A percentile compares a stretch with the other conserved stretches of the same genome.
Conservation (phyloP, 1,139 yeast species). For the Pichia sp. region DNA sequence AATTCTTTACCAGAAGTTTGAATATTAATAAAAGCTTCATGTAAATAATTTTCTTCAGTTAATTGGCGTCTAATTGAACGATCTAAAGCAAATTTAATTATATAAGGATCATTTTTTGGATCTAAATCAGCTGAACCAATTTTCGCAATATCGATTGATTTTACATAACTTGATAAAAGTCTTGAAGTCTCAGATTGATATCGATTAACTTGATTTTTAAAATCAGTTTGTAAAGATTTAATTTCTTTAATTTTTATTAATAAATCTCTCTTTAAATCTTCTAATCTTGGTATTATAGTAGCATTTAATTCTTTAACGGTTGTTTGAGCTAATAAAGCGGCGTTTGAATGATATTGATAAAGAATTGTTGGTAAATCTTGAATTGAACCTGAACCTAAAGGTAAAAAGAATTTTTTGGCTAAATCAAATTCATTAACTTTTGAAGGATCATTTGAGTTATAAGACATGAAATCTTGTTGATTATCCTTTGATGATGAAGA, state of each 20-base stretch:
- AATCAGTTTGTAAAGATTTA: conserved; percentile 73
- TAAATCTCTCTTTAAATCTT: conserved; percentile 77
- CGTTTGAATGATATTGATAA: conserved; percentile 66
- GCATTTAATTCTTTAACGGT: conserved; percentile 66
- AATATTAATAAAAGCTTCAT: conserved; percentile 81
- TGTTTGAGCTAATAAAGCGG: conserved; percentile 59
- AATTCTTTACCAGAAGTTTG: conserved; percentile 86
- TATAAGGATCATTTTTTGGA: conserved; percentile 68
- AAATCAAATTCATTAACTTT: conserved; percentile 29
- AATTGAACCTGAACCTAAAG: conserved; percentile 74
- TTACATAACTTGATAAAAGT: conserved; percentile 44
- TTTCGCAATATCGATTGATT: conserved; percentile 38
- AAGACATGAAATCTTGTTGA: conserved; percentile 1
- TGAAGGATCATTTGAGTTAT: conserved; percentile 7
- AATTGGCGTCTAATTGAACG: conserved; percentile 71
- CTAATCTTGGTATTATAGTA: conserved; percentile 74
- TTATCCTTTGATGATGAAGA: not conserved
- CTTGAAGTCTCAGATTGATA: conserved; percentile 61
- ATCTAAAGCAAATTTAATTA: conserved; percentile 67
- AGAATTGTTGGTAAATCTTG: conserved; percentile 77
- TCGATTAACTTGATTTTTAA: conserved; percentile 64
- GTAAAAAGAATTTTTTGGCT: conserved; percentile 52
- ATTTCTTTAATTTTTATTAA: conserved; percentile 84
- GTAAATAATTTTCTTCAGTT: conserved; percentile 76
- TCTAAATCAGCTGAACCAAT: conserved; percentile 27